These are phyloP conservation scores for Coemansia sp. DNA, from an alignment of 371 early-diverging fungal genomes.

Conservation along the genomic window DNA sequence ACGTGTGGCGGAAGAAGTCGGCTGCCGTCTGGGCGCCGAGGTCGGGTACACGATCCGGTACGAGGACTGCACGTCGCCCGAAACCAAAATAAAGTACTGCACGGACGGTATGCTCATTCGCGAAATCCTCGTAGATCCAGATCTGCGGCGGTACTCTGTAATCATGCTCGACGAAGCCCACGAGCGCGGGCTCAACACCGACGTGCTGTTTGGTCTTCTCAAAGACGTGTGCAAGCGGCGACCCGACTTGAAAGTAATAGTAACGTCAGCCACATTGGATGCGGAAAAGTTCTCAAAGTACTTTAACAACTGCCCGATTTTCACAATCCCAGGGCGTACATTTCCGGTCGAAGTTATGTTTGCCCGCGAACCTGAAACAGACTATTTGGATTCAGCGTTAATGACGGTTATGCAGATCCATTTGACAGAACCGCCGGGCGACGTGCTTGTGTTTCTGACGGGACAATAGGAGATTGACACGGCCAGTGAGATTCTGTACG, in stretches of 20 bases:
- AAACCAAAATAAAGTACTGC: conserved; percentile 97
- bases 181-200: conserved; percentile 97
- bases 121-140: conserved; percentile 90
- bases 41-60: conserved; percentile 99
- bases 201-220: conserved; percentile 96
- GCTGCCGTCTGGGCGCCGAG: conserved; percentile 89
- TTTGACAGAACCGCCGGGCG: conserved; percentile 92
- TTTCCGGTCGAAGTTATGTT: conserved; percentile 95
- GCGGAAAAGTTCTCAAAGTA: conserved; percentile 93
- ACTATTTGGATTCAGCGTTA: conserved; percentile 91
- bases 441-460: conserved; percentile 97
- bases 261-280: conserved; percentile 96
- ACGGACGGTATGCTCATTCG: conserved; percentile 99
- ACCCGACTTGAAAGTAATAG: conserved; percentile 89
- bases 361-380: conserved; percentile 91
- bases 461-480: conserved; percentile 98
- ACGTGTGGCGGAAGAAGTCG: conserved; percentile 98
- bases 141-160: conserved; percentile 84
- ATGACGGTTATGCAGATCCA: conserved; percentile 97
- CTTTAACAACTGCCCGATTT: conserved; percentile 90
- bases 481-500: conserved; percentile 85
- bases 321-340: conserved; percentile 95
- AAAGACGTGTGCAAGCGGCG: conserved; percentile 82
- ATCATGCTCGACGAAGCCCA: conserved; percentile 99
- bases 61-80: conserved; percentile 93